Evolutionary conservation across 176 grass and related monocot species (phyloP).

Genomic region (Aegilops sharonensis): DNA sequence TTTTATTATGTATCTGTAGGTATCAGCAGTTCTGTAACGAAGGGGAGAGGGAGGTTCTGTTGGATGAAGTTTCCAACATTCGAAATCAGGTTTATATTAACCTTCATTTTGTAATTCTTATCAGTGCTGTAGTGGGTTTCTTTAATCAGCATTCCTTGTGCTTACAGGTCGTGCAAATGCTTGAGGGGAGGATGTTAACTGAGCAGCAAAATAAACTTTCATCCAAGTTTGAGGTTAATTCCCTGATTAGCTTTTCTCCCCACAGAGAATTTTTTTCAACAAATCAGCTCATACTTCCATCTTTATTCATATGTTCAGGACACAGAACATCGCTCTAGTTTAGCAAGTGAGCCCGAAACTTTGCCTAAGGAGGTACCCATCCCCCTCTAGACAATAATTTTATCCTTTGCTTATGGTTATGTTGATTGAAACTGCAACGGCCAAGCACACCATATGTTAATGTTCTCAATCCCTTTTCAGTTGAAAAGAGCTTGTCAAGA

Average conservation of each 20-base stretch:
- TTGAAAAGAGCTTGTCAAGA: conserved; percentile 55
- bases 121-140: neutral
- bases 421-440: conserved; percentile 16
- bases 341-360: conserved; percentile 43
- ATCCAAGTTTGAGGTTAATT: conserved; percentile 48
- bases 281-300: neutral
- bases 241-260: conserved; percentile 9
- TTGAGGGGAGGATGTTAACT: conserved; percentile 58
- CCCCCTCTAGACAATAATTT: neutral
- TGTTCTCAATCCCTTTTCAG: conserved; percentile 41
- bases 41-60: conserved; percentile 79
- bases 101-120: conserved; percentile 22
- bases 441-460: neutral
- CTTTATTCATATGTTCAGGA: conserved; percentile 38
- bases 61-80: conserved; percentile 75
- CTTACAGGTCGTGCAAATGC: conserved; percentile 49
- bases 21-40: conserved; percentile 72
- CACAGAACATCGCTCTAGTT: conserved; percentile 24
- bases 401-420: neutral
- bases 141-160: conserved; percentile 36
- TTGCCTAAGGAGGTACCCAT: conserved; percentile 55
- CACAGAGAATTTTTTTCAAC: neutral
- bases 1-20: conserved; percentile 47
- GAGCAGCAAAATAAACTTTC: conserved; percentile 42
- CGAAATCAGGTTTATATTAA: conserved; percentile 61